Evolutionary conservation across 768 basidiomycete species (phyloP).

Genomic region (Auricularia sp.): DNA sequence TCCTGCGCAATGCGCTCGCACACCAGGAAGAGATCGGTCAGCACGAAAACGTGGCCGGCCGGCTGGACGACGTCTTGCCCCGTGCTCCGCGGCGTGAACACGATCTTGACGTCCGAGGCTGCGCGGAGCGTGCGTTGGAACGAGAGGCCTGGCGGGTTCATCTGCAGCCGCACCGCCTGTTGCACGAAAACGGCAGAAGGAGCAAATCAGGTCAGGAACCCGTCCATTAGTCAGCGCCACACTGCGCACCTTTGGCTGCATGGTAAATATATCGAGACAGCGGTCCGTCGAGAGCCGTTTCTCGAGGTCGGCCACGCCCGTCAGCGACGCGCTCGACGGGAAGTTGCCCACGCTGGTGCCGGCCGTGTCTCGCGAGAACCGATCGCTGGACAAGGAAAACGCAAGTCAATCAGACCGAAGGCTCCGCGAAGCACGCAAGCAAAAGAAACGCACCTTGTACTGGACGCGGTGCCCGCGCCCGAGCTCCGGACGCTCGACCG

Average conservation of each 20-base stretch:
- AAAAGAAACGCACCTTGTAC: background rate
- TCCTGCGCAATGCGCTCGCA: conserved; percentile 73
- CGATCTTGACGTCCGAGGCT: conserved; percentile 60
- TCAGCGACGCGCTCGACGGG: conserved; percentile 35
- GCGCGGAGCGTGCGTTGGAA: conserved; percentile 70
- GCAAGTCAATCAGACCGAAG: conserved; percentile 1
- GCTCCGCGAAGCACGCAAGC: too few species aligned
- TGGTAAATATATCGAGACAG: conserved; percentile 89
- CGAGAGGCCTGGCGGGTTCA: conserved; percentile 66
- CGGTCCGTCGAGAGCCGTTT: conserved; percentile 61
- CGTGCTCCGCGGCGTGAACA: conserved; percentile 67
- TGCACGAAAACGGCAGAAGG: background rate
- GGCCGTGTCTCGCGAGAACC: conserved; percentile 50
- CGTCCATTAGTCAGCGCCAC: conserved; percentile 1
- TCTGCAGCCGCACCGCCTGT: conserved; percentile 84
- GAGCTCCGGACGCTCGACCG: conserved; percentile 39
- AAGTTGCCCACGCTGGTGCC: conserved; percentile 40
- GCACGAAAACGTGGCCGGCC: conserved; percentile 73
- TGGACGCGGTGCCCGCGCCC: conserved; percentile 3
- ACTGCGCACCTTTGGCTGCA: conserved; percentile 71
- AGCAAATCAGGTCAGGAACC: background rate
- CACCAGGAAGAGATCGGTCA: conserved; percentile 87
- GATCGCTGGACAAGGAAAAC: conserved; percentile 30
- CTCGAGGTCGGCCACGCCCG: conserved; percentile 71
- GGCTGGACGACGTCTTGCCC: conserved; percentile 61